These are phyloP conservation scores for Calonectria naviculata DNA, from an alignment of 2,329 filamentous ascomycete genomes.

Conservation along the genomic window DNA sequence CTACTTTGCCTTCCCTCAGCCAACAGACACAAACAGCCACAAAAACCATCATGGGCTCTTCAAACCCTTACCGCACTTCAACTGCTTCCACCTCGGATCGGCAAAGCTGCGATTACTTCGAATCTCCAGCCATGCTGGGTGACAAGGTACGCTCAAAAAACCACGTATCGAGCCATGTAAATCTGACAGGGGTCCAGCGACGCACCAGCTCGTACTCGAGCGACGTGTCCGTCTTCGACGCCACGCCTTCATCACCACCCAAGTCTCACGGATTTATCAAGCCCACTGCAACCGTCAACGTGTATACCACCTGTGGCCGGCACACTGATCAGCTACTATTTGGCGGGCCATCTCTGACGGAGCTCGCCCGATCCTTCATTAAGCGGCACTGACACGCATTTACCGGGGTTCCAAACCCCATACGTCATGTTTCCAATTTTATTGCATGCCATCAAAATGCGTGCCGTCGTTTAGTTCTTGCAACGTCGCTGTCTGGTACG, in stretches of 20 bases:
- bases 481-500: slow-evolving; percentile 42
- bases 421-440: slow-evolving; percentile 10
- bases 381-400: slow-evolving; percentile 42
- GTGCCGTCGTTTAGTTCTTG: slow-evolving; percentile 18
- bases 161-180: not conserved
- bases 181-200: slow-evolving; percentile 37
- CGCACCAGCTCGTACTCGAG: slow-evolving; percentile 45
- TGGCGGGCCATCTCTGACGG: slow-evolving; percentile 57
- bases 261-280: slow-evolving; percentile 48
- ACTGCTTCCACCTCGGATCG: slow-evolving; percentile 34
- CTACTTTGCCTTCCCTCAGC: not conserved
- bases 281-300: slow-evolving; percentile 57
- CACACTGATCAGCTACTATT: slow-evolving; percentile 66
- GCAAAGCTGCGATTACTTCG: slow-evolving; percentile 31
- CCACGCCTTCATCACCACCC: slow-evolving; percentile 41
- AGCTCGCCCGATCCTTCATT: slow-evolving; percentile 55
- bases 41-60: slow-evolving; percentile 20
- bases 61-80: slow-evolving; percentile 21
- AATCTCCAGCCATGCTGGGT: slow-evolving; percentile 36
- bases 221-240: slow-evolving; percentile 37
- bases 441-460: slow-evolving; percentile 12
- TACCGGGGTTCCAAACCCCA: not conserved
- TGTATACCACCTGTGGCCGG: slow-evolving; percentile 65
- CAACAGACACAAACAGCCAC: not conserved
- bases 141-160: slow-evolving; percentile 33